Evolutionary conservation across 2,329 filamentous ascomycete species (phyloP).

Genomic region (Chaetomium strumarium): DNA sequence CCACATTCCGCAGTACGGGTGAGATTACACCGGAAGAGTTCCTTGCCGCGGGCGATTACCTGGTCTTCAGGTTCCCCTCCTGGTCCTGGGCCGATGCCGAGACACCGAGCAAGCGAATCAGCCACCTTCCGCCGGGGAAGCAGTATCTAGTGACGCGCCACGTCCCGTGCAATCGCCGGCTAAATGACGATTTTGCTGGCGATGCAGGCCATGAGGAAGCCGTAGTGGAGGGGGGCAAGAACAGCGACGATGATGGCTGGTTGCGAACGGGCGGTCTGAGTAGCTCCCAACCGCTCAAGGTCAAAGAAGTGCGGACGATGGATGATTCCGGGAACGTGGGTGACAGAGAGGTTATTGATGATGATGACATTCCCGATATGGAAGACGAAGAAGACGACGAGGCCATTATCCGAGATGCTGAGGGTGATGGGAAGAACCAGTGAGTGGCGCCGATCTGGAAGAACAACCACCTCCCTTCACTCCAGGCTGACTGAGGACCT

Average conservation of each 20-base stretch:
- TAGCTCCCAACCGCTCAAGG: slow-evolving; percentile 69
- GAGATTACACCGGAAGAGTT: slow-evolving; percentile 98
- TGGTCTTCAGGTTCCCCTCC: slow-evolving; percentile 97
- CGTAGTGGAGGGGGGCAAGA: slow-evolving; percentile 52
- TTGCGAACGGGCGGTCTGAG: slow-evolving; percentile 76
- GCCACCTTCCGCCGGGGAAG: slow-evolving; percentile 79
- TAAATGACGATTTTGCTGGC: slow-evolving; percentile 90
- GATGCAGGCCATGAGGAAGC: slow-evolving; percentile 82
- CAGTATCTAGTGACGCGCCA: slow-evolving; percentile 94
- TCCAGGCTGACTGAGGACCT: slow-evolving; percentile 6
- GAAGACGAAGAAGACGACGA: slow-evolving; percentile 97
- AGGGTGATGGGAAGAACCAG: slow-evolving; percentile 43
- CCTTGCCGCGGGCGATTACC: slow-evolving; percentile 88
- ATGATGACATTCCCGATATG: slow-evolving; percentile 93
- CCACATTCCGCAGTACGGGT: slow-evolving; percentile 87
- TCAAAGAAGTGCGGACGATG: slow-evolving; percentile 76
- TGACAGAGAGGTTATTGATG: slow-evolving; percentile 62
- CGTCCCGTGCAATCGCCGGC: slow-evolving; percentile 84
- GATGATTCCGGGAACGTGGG: slow-evolving; percentile 85
- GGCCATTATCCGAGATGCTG: slow-evolving; percentile 81
- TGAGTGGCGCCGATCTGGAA: slow-evolving; percentile 24
- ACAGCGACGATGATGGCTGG: slow-evolving; percentile 77
- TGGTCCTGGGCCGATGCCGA: slow-evolving; percentile 96
- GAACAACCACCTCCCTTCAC: neutral
- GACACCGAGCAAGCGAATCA: slow-evolving; percentile 68